Evolutionary conservation across 1,284 basidiomycete species (phyloP), one percentile per base, ranked within the genome.

Genomic region (Pyrrhoderma lamaoense): DNA sequence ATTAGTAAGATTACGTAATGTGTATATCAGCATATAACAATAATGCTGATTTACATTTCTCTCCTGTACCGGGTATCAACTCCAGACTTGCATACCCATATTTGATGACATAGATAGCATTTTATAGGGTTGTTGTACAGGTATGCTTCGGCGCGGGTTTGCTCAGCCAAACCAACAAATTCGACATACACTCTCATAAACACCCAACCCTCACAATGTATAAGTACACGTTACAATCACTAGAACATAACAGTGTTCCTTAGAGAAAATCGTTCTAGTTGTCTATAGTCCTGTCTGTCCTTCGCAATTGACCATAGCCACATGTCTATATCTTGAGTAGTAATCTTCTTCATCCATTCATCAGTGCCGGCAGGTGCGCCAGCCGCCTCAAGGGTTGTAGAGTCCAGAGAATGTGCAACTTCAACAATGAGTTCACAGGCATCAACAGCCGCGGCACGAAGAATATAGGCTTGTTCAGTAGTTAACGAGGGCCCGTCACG

Each of bases 231-330:
- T 18, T 18, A 21, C 35, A 43, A 35, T 14, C 5, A 19, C 59
- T 61, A 89, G 64, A 86, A 89, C 63, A 78, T 88, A 34, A 75
- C 67, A 0, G 84, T 86, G 51, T 78, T 67, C 53, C 71, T 69
- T 59, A 78, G 64, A n/a, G 75, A 80, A 61, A 89, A 85, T 55
- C 85, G 69, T 56, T 72, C 69, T 31, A 89, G 67, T 42, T 66
- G 65, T 52, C 82, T 69, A 59, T 87, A 89, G 63, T 88, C 85
- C 34, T 64, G 57, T 54, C 85, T 69, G 57, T 88, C 85, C 62
- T 89, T 89, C 44, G 84, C 85, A 8, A 85, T 75, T 23, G 79
- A 71, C 83, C 86, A 86, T 18, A 89, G 63, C 87, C 88, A 90
- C 61, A 75, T 75, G 62, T 87, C 82, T 51, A 89, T 57, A 49